Conservation (phyloP, 352 stramenopile genomes). For the Globisporangium spinosum region DNA sequence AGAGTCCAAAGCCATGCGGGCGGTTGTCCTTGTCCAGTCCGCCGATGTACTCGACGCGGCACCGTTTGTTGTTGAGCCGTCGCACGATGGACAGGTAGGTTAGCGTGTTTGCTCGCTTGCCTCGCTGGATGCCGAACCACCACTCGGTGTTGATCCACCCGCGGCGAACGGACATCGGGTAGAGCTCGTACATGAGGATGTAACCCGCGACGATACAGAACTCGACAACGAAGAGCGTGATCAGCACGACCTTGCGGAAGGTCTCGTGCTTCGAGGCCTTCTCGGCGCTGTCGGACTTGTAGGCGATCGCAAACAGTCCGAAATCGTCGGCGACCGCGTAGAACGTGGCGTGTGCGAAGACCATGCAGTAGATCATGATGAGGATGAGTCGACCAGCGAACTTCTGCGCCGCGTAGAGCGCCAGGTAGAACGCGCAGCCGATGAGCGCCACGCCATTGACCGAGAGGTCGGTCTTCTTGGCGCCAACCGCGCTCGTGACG, state of each 20-base stretch:
- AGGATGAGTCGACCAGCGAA: conserved; percentile 13
- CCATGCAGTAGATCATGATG: conserved; percentile 25
- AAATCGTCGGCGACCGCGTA: conserved; percentile 28
- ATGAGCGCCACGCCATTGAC: conserved; percentile 24
- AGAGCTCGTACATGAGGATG: conserved; percentile 36
- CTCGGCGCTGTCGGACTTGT: conserved; percentile 1
- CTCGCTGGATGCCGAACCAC: conserved; percentile 36
- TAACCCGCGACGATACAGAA: conserved; percentile 29
- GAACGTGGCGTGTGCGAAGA: conserved; percentile 26
- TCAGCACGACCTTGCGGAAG: conserved; percentile 18
- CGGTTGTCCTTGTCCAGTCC: conserved; percentile 35
- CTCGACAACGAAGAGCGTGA: conserved; percentile 30
- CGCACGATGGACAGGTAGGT: conserved; percentile 24
- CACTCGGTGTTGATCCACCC: conserved; percentile 29
- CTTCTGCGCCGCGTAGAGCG: conserved; percentile 19
- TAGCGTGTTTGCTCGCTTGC: conserved; percentile 29
- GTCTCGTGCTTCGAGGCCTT: conserved; percentile 5
- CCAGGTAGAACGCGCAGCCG: conserved; percentile 19
- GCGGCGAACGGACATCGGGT: conserved; percentile 33
- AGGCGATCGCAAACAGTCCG: conserved; percentile 19
- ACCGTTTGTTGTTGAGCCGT: conserved; percentile 12
- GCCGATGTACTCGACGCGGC: conserved; percentile 39
- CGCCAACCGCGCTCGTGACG: conserved; percentile 19
- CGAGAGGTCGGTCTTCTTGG: conserved; percentile 18
- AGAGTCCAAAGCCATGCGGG: conserved; percentile 43